Conservation (phyloP, 2,329 filamentous ascomycete species). For the Trichophyton schoenleinii region DNA sequence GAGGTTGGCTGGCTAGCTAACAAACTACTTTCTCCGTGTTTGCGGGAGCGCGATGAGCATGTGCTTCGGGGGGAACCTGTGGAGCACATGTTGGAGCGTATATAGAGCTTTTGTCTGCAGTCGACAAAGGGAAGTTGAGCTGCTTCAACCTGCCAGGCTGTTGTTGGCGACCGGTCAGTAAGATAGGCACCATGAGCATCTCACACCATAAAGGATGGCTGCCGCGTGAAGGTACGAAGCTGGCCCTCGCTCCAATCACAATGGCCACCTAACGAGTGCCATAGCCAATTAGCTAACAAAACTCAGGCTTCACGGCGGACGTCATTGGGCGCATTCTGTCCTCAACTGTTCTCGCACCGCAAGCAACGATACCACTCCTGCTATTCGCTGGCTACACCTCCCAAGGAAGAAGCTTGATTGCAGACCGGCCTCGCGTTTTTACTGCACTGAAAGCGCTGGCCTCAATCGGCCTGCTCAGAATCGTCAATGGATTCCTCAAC, state of each 20-base stretch:
- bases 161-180: too few relatives aligned
- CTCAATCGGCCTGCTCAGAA: constrained; percentile 39
- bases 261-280: not conserved
- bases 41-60: not conserved
- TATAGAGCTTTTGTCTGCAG: not conserved
- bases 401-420: constrained; percentile 44
- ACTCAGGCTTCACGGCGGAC: constrained; percentile 44
- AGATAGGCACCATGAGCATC: not conserved
- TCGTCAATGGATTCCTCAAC: constrained; percentile 42
- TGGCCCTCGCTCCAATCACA: not conserved
- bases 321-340: constrained; percentile 46
- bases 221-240: constrained; percentile 23
- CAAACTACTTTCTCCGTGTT: not conserved
- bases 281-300: not conserved
- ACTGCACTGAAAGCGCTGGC: constrained; percentile 43
- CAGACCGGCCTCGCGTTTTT: constrained; percentile 41
- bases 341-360: constrained; percentile 52
- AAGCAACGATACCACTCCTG: constrained; percentile 50
- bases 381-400: constrained; percentile 53
- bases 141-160: not conserved
- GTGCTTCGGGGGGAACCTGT: not conserved
- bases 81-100: not conserved
- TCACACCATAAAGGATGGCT: constrained; percentile 14
- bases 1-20: not conserved
- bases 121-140: not conserved